Evolutionary conservation across 768 basidiomycete species (phyloP), one percentile per base, ranked within the genome.

Genomic region (Macrolepiota albuminosa): DNA sequence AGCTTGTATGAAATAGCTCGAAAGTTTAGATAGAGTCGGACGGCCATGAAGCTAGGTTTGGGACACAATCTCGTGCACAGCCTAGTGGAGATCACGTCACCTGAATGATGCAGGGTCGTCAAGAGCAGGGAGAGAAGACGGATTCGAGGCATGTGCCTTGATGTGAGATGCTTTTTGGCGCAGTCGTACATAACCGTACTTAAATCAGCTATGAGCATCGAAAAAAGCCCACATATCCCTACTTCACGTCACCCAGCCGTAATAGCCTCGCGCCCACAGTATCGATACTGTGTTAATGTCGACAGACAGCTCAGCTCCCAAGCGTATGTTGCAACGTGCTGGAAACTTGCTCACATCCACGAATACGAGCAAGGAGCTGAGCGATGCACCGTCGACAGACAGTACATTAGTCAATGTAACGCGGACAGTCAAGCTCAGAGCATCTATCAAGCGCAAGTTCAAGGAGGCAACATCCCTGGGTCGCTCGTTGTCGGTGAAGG

Each of bases 371-470:
- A 67, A 66, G 46, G 70, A 68, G 57, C 62, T 67, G 29, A 61
- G 58, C 48, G 63, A 64, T 42, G 43, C 60, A 36, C 42, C 49
- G 49, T 60, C 61, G 36, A 40, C 57, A 49, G 49, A 61, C 33
- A 54, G 37, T 9, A 36, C 54, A 39, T 37, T 62, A 5, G 54
- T 54, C 50, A 33, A 50, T 43, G 54, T 58, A 26, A 47, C 54
- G 21, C 55, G 57, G 47, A 39, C 52, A 39, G 48, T 61, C 55
- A 58, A 58, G 46, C 60, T 75, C 11, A 68, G 70, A 11, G 64
- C 70, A 36, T 74, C 77, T 13, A 68, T 80, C 52, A 71, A 72
- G n/a, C 67, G 70, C 36, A 70, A 72, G 34, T 71, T 80, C 40
- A 70, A 71, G 16, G 68, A 68, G 50, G 73, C 70, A n/a, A 69